Base-by-base conservation (phyloP, 768 basidiomycete species). In the Megacollybia marginata region DNA sequence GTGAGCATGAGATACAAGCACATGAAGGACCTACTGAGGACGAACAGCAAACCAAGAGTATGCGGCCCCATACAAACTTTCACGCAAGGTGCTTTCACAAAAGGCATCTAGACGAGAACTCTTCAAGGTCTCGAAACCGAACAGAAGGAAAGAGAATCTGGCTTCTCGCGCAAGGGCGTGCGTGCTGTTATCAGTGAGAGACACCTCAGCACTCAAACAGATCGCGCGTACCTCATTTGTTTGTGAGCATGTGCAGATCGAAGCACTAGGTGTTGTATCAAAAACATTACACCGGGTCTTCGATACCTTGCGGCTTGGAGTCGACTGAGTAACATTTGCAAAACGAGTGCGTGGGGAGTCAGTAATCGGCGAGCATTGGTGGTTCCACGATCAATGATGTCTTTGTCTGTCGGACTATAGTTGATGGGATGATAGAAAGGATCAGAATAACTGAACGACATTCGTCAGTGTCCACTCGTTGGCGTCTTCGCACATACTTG, bases 221-320 rank as follows among this genome's bases (percentile, higher is more conserved):
- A 45, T 28, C 23, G 8, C 9, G 50, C 69, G 44, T 53, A 92
- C 95, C 93, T 96, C 65, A 96, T 76, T 5, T 69, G 68, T 47
- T 76, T 75, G 61, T 80, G 73, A 2, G 87, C 86, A 40, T 73
- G 70, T 20, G 87, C 77, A 11, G 92, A 89, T n/a, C 87, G 80
- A 43, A 92, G 62, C 5, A 94, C 81, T n/a, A 98, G 64, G 28
- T 88, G 80, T 55, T 92, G 84, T 48, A 94, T 81, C 13, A 95
- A 73, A 47, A 86, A 75, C 77, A 96, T 91, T 34, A 98, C 80
- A 9, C 83, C 83, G 0, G 86, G 82, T 49, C 86, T 76, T 34
- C 86, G 79, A 69, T 97, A 95, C 52, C 92, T 82, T 47, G 94
- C 91, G 40, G 95, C 90, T 68, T 98, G 95, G 55, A 96, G 74